Conservation (phyloP, 805 yeast genomes). For the Candida coleopterorum region DNA sequence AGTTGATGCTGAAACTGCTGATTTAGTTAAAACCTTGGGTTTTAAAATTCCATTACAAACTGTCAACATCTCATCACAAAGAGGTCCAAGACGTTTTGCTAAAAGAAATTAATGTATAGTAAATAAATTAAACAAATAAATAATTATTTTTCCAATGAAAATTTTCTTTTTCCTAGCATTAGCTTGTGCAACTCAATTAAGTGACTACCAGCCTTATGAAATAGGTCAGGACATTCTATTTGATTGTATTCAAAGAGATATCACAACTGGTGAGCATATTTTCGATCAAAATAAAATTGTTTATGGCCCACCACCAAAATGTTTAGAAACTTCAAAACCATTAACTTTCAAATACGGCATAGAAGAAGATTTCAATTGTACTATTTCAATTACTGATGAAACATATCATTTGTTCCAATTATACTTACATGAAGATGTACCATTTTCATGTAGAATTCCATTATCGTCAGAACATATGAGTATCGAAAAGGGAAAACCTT, state of each 20-base stretch:
- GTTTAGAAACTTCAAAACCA: conserved; percentile 62
- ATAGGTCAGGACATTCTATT: conserved; percentile 42
- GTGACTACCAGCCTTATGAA: conserved; percentile 30
- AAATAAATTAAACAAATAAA: not conserved
- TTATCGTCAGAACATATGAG: conserved; percentile 40
- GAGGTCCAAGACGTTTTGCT: conserved; percentile 87
- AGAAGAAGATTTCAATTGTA: conserved; percentile 53
- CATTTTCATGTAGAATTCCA: conserved; percentile 65
- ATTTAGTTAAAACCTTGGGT: conserved; percentile 90
- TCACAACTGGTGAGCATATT: conserved; percentile 72
- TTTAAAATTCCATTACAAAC: conserved; percentile 81
- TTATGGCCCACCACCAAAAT: conserved; percentile 54
- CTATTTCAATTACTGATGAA: conserved; percentile 59
- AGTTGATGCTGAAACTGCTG: conserved; percentile 96
- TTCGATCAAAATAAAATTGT: conserved; percentile 55
- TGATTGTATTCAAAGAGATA: conserved; percentile 62
- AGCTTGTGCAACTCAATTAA: conserved; percentile 24
- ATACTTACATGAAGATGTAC: conserved; percentile 73
- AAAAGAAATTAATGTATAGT: conserved; percentile 61
- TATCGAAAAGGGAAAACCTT: conserved; percentile 41
- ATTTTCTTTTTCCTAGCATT: conserved; percentile 3
- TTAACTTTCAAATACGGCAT: conserved; percentile 50
- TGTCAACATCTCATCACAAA: conserved; percentile 82
- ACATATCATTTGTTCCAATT: conserved; percentile 68
- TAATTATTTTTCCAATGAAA: conserved; percentile 7